Evolutionary conservation across 2,329 filamentous ascomycete genomes (phyloP).

Genomic region (Penicillium olsonii): DNA sequence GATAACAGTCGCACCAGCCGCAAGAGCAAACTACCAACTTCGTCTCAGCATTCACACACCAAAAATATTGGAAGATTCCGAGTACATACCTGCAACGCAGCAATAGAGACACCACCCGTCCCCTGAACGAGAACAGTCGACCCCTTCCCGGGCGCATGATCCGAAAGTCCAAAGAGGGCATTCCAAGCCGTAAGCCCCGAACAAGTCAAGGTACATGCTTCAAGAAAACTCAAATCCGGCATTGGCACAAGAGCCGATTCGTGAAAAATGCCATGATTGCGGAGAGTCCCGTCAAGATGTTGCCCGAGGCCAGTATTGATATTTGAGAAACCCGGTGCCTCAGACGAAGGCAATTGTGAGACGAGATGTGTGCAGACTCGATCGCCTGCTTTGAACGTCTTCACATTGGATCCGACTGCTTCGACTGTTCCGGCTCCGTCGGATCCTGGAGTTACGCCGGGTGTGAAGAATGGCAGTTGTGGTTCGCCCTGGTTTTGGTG

Average conservation of each 20-base stretch:
- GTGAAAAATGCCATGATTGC: conserved; percentile 49
- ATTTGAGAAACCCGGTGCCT: conserved; percentile 39
- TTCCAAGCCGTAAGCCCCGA: conserved; percentile 55
- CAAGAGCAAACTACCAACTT: conserved; percentile 38
- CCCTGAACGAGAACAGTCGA: conserved; percentile 51
- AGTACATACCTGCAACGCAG: conserved; percentile 20
- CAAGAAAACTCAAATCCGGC: conserved; percentile 49
- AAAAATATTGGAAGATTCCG: too few relatives aligned
- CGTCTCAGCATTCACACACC: too few relatives aligned
- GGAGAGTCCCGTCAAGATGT: conserved; percentile 49
- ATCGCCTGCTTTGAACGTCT: conserved; percentile 54
- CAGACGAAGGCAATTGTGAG: conserved; percentile 46
- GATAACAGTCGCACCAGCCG: conserved; percentile 58
- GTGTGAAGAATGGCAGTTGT: neutral
- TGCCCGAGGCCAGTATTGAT: conserved; percentile 49
- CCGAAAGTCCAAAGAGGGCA: conserved; percentile 52
- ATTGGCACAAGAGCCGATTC: conserved; percentile 52
- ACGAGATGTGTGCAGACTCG: conserved; percentile 56
- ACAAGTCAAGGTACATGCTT: conserved; percentile 52
- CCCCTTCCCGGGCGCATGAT: conserved; percentile 38
- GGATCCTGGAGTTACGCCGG: conserved; percentile 46
- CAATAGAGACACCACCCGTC: conserved; percentile 54
- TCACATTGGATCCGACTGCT: conserved; percentile 53
- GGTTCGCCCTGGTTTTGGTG: conserved; percentile 49
- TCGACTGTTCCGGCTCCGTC: conserved; percentile 45